Evolutionary conservation across 768 basidiomycete genomes (phyloP).

Genomic region (Suillus subluteus): DNA sequence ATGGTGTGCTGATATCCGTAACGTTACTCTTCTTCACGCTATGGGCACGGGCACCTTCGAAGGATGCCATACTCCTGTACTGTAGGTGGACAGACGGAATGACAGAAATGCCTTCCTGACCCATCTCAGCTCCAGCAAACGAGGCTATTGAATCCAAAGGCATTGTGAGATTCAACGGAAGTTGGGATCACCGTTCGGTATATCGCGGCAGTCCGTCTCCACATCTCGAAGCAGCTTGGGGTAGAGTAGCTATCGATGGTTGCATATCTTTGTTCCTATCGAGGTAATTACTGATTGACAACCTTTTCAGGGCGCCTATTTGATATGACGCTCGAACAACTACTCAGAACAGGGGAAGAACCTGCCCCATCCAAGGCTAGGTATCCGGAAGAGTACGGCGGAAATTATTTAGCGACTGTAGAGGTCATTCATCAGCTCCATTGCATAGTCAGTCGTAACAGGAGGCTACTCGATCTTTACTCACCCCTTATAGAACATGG

Average conservation of each 20-base stretch:
- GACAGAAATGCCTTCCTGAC: neutral
- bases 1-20: constrained; percentile 1
- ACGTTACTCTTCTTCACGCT: constrained; percentile 12
- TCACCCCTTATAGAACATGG: constrained; percentile 13
- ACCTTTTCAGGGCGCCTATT: neutral
- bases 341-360: neutral
- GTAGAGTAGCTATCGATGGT: constrained; percentile 13
- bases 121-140: constrained; percentile 2
- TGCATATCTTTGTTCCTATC: neutral
- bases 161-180: constrained; percentile 6
- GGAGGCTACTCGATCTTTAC: neutral
- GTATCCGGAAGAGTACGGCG: constrained; percentile 13
- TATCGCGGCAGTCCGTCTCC: constrained; percentile 14
- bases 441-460: constrained; percentile 14
- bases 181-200: neutral
- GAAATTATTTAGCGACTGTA: constrained; percentile 14
- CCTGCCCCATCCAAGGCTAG: neutral
- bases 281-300: neutral
- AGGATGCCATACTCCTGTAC: neutral
- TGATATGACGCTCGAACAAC: neutral
- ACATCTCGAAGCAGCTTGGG: constrained; percentile 18
- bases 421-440: constrained; percentile 16
- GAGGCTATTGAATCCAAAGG: neutral
- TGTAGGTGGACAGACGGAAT: neutral
- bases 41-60: constrained; percentile 9